Evolutionary conservation across 192 early-diverging fungal genomes (phyloP).

Genomic region (Coemansia furcata): DNA sequence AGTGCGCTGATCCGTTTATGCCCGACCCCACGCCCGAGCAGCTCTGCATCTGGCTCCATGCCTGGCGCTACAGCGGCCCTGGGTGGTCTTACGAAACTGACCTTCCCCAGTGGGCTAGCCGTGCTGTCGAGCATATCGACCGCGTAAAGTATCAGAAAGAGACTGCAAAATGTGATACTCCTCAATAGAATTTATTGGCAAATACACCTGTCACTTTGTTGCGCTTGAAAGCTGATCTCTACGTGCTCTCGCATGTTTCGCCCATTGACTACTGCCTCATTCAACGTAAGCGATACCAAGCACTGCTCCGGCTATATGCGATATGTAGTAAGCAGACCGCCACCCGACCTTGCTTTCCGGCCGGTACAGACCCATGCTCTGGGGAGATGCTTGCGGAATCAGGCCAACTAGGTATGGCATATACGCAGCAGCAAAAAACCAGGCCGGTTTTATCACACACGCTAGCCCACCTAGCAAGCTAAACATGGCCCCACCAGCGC

Average conservation of each 20-base stretch:
- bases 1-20: slow-evolving; percentile 58
- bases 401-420: not conserved
- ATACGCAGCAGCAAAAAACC: not conserved
- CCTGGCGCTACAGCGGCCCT: slow-evolving; percentile 74
- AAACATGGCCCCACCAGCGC: not conserved
- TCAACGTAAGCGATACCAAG: not conserved
- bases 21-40: slow-evolving; percentile 73
- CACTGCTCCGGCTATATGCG: not conserved
- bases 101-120: slow-evolving; percentile 77
- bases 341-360: not conserved
- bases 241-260: not conserved
- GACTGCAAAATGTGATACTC: not conserved
- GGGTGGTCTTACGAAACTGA: slow-evolving; percentile 79
- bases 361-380: not conserved
- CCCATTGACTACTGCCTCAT: not conserved
- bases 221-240: not conserved
- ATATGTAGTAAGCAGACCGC: not conserved
- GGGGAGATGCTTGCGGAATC: not conserved
- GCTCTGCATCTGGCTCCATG: slow-evolving; percentile 87
- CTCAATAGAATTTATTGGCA: not conserved
- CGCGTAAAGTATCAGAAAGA: slow-evolving; percentile 23
- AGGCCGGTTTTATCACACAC: not conserved
- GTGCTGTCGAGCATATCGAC: slow-evolving; percentile 46
- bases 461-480: not conserved
- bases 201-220: not conserved